These are phyloP conservation scores for Puccinia triticina DNA, from an alignment of 1,284 basidiomycete species.

Conservation along the genomic window DNA sequence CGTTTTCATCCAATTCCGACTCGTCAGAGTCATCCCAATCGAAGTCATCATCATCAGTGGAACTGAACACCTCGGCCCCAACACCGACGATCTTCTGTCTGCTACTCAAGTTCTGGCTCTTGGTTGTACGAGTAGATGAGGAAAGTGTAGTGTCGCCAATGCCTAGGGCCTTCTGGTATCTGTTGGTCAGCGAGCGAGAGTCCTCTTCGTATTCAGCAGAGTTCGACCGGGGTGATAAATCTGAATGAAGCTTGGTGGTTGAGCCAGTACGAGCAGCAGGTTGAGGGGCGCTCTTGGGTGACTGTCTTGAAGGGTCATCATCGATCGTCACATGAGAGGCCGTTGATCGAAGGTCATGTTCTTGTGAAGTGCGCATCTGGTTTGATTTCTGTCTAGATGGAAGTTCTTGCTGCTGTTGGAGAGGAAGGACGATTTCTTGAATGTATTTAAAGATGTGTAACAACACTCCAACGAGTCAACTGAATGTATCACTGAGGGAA, in stretches of 20 bases:
- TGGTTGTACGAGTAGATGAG: constrained; percentile 14
- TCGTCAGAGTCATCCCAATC: constrained; percentile 48
- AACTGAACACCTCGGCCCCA: constrained; percentile 8
- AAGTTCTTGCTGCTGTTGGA: not conserved
- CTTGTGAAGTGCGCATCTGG: constrained; percentile 7
- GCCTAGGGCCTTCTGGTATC: constrained; percentile 32
- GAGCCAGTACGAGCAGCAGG: not conserved
- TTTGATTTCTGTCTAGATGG: not conserved
- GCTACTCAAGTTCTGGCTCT: not conserved
- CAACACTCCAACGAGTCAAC: not conserved
- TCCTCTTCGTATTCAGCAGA: constrained; percentile 1
- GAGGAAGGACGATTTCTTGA: not conserved
- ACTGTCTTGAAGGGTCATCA: constrained; percentile 6
- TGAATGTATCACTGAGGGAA: constrained; percentile 8
- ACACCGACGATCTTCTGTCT: constrained; percentile 25
- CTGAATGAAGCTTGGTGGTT: not conserved
- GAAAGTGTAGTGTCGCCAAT: not conserved
- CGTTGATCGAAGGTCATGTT: not conserved
- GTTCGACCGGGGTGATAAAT: constrained; percentile 2
- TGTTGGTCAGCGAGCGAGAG: constrained; percentile 14
- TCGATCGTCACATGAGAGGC: constrained; percentile 14
- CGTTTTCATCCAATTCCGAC: constrained; percentile 41
- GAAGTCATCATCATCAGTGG: constrained; percentile 36
- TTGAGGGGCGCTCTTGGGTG: not conserved
- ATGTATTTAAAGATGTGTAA: not conserved